Conservation (phyloP, 805 yeast genomes). For the Yueomyces sinensis region DNA sequence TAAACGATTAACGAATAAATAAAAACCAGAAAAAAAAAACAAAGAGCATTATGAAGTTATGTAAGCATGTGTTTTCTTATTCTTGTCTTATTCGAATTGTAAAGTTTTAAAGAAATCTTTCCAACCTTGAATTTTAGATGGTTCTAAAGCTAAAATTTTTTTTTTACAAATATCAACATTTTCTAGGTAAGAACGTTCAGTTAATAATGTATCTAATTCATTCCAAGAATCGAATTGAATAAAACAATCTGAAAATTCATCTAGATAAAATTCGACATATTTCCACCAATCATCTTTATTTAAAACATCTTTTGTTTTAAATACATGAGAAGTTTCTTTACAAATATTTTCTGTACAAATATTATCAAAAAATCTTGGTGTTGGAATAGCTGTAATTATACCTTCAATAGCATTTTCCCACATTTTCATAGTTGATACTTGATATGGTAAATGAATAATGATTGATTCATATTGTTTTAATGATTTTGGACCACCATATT, state of each 20-base stretch:
- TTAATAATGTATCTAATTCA: constrained; percentile 2
- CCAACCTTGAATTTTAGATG: too few species aligned
- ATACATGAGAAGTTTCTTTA: not conserved
- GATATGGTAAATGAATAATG: constrained; percentile 6
- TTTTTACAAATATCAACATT: constrained; percentile 4
- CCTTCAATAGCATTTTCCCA: constrained; percentile 6
- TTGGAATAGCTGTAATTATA: constrained; percentile 3
- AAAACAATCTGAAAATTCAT: constrained; percentile 4
- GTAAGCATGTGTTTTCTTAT: too few species aligned
- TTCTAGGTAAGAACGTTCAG: constrained; percentile 1
- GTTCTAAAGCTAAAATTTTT: too few species aligned
- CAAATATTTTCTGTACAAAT: constrained; percentile 3
- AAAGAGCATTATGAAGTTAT: too few species aligned
- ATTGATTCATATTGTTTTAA: constrained; percentile 3
- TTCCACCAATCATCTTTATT: constrained; percentile 3
- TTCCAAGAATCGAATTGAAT: constrained; percentile 4
- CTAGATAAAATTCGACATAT: constrained; percentile 4
- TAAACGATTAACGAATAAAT: too few species aligned
- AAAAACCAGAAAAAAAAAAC: too few species aligned
- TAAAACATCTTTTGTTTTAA: constrained; percentile 2
- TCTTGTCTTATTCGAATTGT: too few species aligned
- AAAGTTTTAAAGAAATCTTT: too few species aligned
- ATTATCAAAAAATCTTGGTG: constrained; percentile 3
- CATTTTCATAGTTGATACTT: too few species aligned
- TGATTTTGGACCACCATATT: constrained; percentile 7